Evolutionary conservation across 1,284 basidiomycete genomes (phyloP).

Genomic region (Ganoderma sp.): DNA sequence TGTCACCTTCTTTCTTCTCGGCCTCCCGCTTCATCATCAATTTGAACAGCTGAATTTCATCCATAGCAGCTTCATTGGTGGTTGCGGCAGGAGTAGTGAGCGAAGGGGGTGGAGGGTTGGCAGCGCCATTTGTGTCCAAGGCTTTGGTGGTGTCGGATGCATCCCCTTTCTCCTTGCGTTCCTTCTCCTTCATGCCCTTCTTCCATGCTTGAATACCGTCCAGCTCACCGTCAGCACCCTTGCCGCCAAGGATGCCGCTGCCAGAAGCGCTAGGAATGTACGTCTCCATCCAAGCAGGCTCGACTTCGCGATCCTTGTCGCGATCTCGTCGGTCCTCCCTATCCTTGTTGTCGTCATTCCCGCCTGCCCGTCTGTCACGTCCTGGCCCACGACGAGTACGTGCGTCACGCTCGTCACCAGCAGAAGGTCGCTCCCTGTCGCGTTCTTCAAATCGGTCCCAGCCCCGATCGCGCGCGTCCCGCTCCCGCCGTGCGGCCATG

Average conservation of each 20-base stretch:
- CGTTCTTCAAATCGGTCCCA: slow-evolving; percentile 45
- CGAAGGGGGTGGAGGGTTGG: slow-evolving; percentile 5
- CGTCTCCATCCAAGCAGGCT: slow-evolving; percentile 93
- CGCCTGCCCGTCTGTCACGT: slow-evolving; percentile 60
- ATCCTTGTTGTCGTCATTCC: slow-evolving; percentile 61
- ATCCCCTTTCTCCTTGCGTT: slow-evolving; percentile 58
- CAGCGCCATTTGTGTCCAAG: slow-evolving; percentile 32
- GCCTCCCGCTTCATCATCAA: slow-evolving; percentile 85
- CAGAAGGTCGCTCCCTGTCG: slow-evolving; percentile 68
- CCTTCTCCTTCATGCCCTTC: slow-evolving; percentile 84
- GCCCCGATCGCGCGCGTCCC: slow-evolving; percentile 47
- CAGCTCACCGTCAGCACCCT: slow-evolving; percentile 65
- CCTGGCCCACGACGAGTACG: slow-evolving; percentile 62
- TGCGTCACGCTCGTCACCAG: slow-evolving; percentile 67
- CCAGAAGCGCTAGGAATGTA: slow-evolving; percentile 68
- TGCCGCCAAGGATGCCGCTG: slow-evolving; percentile 67
- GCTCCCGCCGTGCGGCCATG: slow-evolving; percentile 62
- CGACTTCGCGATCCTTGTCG: slow-evolving; percentile 74
- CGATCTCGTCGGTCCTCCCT: slow-evolving; percentile 54
- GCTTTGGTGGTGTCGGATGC: slow-evolving; percentile 39
- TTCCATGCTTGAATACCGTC: slow-evolving; percentile 92
- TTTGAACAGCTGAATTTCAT: slow-evolving; percentile 88
- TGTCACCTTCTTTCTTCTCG: slow-evolving; percentile 64
- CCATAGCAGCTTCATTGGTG: slow-evolving; percentile 52
- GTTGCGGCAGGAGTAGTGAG: slow-evolving; percentile 8